Evolutionary conservation across 2,329 filamentous ascomycete genomes (phyloP), one percentile per base, ranked within the genome.

Genomic region (Trichoderma asperellum): DNA sequence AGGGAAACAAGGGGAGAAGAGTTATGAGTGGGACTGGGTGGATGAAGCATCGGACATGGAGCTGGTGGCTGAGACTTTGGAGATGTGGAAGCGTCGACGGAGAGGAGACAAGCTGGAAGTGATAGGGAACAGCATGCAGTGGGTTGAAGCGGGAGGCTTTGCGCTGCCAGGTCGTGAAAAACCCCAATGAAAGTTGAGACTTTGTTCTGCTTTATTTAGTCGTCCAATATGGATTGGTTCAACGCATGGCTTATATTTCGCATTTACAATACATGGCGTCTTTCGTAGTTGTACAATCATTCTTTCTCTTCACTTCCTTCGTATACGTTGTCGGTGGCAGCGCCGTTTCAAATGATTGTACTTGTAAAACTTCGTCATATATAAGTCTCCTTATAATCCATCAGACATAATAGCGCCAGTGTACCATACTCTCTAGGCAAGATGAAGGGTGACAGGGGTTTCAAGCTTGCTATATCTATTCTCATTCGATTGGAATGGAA

Each of bases 131-230:
- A 29, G 55, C 2, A 27, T 66, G 60, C 53, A 61, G 10, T 52
- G 49, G 60, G 43, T 70, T 52, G 64, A 68, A 27, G 49, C n/a
- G 12, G 35, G 55, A 12, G n/a, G 40, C 10, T 69, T 71, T 34
- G 70, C 62, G 61, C 70, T 68, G 12, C 59, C 11, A 14, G 4
- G 37, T n/a, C 2, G 14, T 27, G 37, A 47, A 5, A 37, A 52
- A 12, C 5, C 14, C 27, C 1, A 16, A 7, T 63, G 60, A 53
- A 8, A 5, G 60, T 8, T 29, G 7, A n/a, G 21, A 12, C 4
- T 11, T 14, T 21, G 40, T 11, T 12, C 10, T 24, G n/a, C 16
- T 11, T 6, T 21, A n/a, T 49, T 24, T 49, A 8, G n/a, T 49
- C n/a, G 40, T 64, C 18, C 24, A 16, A 24, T 12, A 24, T 12